phyloP scores from a whole-genome alignment of 2,329 filamentous ascomycete genomes.

The Ophiostoma himal-ulmi region DNA sequence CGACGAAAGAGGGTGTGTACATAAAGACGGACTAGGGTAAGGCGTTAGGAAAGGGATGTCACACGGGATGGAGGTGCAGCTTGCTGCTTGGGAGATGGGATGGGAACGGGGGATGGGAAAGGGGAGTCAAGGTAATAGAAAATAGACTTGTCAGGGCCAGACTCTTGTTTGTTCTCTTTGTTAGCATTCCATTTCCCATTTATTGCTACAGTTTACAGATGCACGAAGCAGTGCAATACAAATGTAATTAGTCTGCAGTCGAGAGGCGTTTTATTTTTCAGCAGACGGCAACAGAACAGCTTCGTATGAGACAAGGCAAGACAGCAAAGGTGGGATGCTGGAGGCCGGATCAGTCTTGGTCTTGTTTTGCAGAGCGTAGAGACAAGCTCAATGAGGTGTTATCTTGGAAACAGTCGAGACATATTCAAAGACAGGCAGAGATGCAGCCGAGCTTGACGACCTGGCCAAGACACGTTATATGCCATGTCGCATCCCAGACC shows the following conservation, averaged over 20 bases:
- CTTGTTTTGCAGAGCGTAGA: not conserved
- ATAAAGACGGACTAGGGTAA: not conserved
- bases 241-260: not conserved
- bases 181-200: not conserved
- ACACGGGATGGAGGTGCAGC: not conserved
- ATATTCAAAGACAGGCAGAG: not conserved
- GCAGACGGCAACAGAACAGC: not conserved
- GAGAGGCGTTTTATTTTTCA: not conserved
- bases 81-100: not conserved
- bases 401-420: not conserved
- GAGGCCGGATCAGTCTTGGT: no score
- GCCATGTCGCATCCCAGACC: not conserved
- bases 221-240: not conserved
- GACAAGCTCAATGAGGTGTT: not conserved
- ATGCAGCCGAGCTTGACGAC: no score
- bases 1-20: not conserved
- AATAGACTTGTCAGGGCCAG: not conserved
- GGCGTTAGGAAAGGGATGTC: not conserved
- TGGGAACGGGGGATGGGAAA: not conserved
- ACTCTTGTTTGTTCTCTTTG: not conserved
- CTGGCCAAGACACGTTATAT: no score
- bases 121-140: not conserved
- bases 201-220: not conserved
- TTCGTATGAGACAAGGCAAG: not conserved
- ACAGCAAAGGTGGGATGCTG: not conserved